Conservation (phyloP, 192 early-diverging fungal species). For the Chytriomyces sp. region DNA sequence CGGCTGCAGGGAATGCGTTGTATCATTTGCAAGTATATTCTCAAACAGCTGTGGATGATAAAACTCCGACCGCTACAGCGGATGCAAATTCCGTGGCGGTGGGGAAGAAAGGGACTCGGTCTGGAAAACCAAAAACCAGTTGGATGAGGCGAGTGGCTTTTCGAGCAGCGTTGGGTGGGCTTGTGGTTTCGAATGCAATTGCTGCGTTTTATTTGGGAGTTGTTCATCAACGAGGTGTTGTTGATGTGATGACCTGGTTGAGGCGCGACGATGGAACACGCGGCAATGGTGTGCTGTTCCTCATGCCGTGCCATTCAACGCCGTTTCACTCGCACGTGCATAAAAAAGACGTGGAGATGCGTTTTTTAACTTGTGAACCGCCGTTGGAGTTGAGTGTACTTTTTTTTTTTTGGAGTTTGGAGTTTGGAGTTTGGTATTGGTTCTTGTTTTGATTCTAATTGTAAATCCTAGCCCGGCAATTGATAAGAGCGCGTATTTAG, state of each 20-base stretch:
- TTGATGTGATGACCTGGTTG: constrained; percentile 83
- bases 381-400: constrained; percentile 64
- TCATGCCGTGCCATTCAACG: constrained; percentile 98
- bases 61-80: neutral
- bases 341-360: constrained; percentile 61
- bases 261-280: constrained; percentile 46
- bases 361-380: constrained; percentile 92
- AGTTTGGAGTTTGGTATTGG: no score
- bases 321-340: constrained; percentile 91
- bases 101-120: neutral
- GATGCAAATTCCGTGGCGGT: neutral
- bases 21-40: constrained; percentile 16
- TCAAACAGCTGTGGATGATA: neutral
- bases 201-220: constrained; percentile 72
- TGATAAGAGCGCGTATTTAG: constrained; percentile 49
- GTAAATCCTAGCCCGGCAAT: neutral
- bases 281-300: constrained; percentile 64
- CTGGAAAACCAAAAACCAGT: neutral
- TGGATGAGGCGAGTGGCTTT: neutral
- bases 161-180: constrained; percentile 34
- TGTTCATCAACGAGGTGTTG: constrained; percentile 91
- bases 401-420: neutral
- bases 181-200: constrained; percentile 72
- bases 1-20: constrained; percentile 33
- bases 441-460: neutral